Evolutionary conservation across 768 basidiomycete species (phyloP), one percentile per base, ranked within the genome.

Genomic region (Tulasnella calospora): DNA sequence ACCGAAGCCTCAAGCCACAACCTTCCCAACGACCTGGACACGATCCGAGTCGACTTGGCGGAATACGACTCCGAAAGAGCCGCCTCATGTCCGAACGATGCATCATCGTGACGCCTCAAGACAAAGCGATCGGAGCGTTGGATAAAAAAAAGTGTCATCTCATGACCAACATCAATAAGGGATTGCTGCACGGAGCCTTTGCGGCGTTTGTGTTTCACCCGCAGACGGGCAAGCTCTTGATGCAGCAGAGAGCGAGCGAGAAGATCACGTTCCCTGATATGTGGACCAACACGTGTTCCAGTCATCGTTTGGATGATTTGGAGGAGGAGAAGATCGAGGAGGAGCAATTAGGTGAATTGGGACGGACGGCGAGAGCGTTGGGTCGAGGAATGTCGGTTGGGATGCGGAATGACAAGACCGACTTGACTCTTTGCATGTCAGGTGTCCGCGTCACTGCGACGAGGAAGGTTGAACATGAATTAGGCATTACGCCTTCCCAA

Each of bases 251-350:
- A 47, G 98, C 98, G 27, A 88, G 91, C n/a, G 96, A 97, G 86
- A 99, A 99, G 87, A 99, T 99, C 83, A 99, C 98, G 9, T 99
- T 99, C 86, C 98, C 98, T 7, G 89, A 94, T 82, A 96, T 98
- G 96, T 99, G 98, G 98, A 99, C 98, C 41, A 99, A 99, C 85
- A 99, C 98, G 10, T 99, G 98, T 84, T 99, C 97, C 86, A 96
- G 94, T 33, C 97, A 99, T 83, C 97, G 97, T 23, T 87, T 99
- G 73, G 91, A 94, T 81, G 98, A 99, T 85, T 94, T 95, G 81
- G 92, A 92, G 80, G 89, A 90, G 81, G 92, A 95, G 85, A 94
- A 92, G 86, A 84, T 90, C 10, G 93, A 94, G 85, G 81, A 86
- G 81, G 89, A 90, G 47, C 93, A 98, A 83, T 81, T 84, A 27